Evolutionary conservation across 2,329 filamentous ascomycete species (phyloP).

Genomic region (Penicillium thymicola): DNA sequence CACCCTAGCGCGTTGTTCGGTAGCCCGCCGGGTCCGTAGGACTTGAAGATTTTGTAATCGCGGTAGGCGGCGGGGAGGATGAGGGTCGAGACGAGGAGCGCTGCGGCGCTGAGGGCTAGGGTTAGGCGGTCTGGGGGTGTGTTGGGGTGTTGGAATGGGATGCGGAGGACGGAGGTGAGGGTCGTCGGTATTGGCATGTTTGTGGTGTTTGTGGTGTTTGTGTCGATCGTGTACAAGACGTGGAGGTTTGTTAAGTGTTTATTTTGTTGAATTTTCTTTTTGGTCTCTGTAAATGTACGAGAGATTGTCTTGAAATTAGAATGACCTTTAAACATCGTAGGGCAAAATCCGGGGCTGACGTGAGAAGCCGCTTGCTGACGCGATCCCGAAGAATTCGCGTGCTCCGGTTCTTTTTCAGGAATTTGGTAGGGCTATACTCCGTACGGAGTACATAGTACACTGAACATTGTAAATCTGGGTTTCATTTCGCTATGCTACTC

Average conservation of each 20-base stretch:
- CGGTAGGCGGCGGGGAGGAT: constrained; percentile 26
- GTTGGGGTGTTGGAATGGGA: constrained; percentile 10
- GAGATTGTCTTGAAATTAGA: background rate
- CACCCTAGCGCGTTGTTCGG: constrained; percentile 39
- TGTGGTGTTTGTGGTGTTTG: background rate
- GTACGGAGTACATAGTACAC: background rate
- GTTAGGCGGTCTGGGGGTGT: constrained; percentile 10
- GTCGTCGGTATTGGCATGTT: constrained; percentile 4
- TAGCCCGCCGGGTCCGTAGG: constrained; percentile 37
- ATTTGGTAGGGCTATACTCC: background rate
- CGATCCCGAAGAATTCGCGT: constrained; percentile 3
- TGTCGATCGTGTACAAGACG: background rate
- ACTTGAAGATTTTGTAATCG: constrained; percentile 37
- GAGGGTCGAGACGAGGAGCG: constrained; percentile 13
- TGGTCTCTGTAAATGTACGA: background rate
- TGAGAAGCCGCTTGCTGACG: constrained; percentile 5
- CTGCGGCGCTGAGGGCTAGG: constrained; percentile 17
- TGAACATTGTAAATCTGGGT: background rate
- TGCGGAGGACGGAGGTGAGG: constrained; percentile 3
- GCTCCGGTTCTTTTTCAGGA: background rate
- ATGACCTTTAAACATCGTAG: background rate
- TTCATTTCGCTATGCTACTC: constrained; percentile 5
- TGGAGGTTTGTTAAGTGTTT: background rate
- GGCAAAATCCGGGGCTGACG: constrained; percentile 4
- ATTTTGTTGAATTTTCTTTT: too few species aligned